Conservation (phyloP, 148 eudicot genomes). For the Fallopia convolvulus region DNA sequence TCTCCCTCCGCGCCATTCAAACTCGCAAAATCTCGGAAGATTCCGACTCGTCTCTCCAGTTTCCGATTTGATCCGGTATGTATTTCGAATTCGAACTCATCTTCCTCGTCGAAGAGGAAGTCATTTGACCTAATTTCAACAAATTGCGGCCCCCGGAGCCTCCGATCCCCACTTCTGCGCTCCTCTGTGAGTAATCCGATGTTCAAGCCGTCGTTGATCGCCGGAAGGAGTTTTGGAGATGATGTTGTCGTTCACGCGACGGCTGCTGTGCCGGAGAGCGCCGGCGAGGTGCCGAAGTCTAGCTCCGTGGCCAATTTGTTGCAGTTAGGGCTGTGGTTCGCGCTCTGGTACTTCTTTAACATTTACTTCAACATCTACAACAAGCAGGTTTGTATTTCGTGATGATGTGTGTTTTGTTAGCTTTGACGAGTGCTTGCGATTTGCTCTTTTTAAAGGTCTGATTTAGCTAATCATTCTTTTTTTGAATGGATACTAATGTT, state of each 20-base stretch:
- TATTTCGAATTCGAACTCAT: not conserved
- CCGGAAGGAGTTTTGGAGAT: slow-evolving; percentile 26
- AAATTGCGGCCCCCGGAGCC: not conserved
- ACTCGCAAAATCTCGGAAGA: not conserved
- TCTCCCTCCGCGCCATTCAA: not conserved
- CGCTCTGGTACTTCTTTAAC: slow-evolving; percentile 71
- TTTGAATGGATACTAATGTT: not conserved
- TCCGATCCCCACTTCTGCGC: slow-evolving; percentile 12
- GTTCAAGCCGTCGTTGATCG: slow-evolving; percentile 21
- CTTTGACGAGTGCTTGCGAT: not conserved
- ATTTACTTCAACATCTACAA: slow-evolving; percentile 84
- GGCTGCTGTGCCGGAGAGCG: slow-evolving; percentile 47
- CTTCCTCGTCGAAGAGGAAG: not conserved
- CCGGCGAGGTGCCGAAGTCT: slow-evolving; percentile 32
- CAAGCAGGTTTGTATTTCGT: slow-evolving; percentile 55
- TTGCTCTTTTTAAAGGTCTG: not conserved
- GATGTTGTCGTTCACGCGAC: slow-evolving; percentile 39
- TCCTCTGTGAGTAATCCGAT: slow-evolving; percentile 10
- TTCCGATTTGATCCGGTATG: slow-evolving; percentile 8
- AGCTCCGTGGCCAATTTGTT: slow-evolving; percentile 27
- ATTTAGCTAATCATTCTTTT: not conserved
- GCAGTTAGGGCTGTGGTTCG: slow-evolving; percentile 61
- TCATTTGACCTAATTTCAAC: slow-evolving; percentile 3
- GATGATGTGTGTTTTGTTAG: not conserved
- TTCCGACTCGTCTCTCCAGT: not conserved